Evolutionary conservation across 768 basidiomycete species (phyloP).

Genomic region (Auriscalpium orientale): DNA sequence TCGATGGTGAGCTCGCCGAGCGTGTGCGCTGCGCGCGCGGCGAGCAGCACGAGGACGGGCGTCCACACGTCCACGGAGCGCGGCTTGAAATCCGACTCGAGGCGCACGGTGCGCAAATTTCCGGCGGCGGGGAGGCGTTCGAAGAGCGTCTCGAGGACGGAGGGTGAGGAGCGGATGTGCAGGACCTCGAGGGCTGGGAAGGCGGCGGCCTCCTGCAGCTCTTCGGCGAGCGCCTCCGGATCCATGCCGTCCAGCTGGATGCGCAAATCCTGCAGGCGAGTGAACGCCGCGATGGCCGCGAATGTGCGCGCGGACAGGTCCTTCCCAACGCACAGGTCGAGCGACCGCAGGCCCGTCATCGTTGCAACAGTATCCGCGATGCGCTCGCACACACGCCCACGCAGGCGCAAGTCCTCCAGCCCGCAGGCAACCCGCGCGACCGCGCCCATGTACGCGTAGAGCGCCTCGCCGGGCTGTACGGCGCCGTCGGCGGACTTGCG

Average conservation of each 20-base stretch:
- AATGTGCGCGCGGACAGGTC: constrained; percentile 13
- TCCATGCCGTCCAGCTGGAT: constrained; percentile 12
- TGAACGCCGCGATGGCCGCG: constrained; percentile 9
- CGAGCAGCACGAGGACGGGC: constrained; percentile 11
- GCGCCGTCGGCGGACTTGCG: neutral
- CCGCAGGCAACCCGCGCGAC: constrained; percentile 9
- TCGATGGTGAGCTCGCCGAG: constrained; percentile 12
- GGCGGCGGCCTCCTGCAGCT: neutral
- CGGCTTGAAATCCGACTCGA: constrained; percentile 15
- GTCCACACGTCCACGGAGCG: constrained; percentile 15
- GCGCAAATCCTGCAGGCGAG: constrained; percentile 12
- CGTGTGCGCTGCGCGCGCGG: constrained; percentile 4
- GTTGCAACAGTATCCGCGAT: constrained; percentile 5
- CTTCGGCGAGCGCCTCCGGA: constrained; percentile 3
- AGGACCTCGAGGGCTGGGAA: constrained; percentile 12
- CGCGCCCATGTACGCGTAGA: constrained; percentile 7
- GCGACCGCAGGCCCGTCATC: constrained; percentile 11
- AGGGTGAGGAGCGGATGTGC: constrained; percentile 10
- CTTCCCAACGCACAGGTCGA: constrained; percentile 10
- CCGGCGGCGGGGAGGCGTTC: constrained; percentile 1
- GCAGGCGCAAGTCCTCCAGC: constrained; percentile 8
- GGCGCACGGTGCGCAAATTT: constrained; percentile 6
- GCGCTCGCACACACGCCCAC: constrained; percentile 12
- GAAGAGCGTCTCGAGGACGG: constrained; percentile 6
- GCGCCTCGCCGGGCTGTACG: constrained; percentile 1